Evolutionary conservation across 371 early-diverging fungal species (phyloP).

Genomic region (Choanephora cucurbitarum): DNA sequence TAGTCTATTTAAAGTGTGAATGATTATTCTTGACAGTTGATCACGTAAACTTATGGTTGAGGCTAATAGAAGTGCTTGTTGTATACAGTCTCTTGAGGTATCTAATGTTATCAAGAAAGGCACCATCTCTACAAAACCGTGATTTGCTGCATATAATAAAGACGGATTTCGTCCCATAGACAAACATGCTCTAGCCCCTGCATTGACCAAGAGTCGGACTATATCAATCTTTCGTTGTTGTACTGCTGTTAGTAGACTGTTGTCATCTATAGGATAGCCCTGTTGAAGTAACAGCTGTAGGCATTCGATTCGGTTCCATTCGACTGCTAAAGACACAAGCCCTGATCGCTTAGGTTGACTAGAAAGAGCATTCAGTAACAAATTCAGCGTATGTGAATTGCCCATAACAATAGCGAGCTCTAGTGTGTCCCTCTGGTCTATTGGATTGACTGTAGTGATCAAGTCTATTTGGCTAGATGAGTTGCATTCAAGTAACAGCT

Average conservation of each 20-base stretch:
- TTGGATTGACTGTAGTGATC: conserved; percentile 9
- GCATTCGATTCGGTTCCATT: conserved; percentile 43
- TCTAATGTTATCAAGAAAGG: conserved; percentile 30
- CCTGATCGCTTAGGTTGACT: neutral
- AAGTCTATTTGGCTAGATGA: conserved; percentile 10
- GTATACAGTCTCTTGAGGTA: conserved; percentile 37
- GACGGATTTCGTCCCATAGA: conserved; percentile 34
- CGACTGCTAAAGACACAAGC: conserved; percentile 23
- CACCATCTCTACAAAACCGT: conserved; percentile 48
- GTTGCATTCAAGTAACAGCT: conserved; percentile 16
- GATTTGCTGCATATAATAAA: conserved; percentile 44
- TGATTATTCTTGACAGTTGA: conserved; percentile 8
- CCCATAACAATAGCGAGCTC: conserved; percentile 37
- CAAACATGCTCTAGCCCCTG: conserved; percentile 30
- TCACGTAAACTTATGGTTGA: conserved; percentile 23
- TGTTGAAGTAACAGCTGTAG: conserved; percentile 27
- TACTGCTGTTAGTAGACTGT: conserved; percentile 33
- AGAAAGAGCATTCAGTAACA: conserved; percentile 14
- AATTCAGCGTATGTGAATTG: conserved; percentile 20
- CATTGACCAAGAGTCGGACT: conserved; percentile 31
- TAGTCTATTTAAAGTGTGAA: conserved; percentile 11
- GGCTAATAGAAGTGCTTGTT: conserved; percentile 32
- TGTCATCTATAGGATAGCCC: conserved; percentile 21
- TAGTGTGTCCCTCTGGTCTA: conserved; percentile 17
- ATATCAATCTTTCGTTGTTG: conserved; percentile 52